phyloP scores from a whole-genome alignment of 129 eudicot species.

The Artemisia argyi region DNA sequence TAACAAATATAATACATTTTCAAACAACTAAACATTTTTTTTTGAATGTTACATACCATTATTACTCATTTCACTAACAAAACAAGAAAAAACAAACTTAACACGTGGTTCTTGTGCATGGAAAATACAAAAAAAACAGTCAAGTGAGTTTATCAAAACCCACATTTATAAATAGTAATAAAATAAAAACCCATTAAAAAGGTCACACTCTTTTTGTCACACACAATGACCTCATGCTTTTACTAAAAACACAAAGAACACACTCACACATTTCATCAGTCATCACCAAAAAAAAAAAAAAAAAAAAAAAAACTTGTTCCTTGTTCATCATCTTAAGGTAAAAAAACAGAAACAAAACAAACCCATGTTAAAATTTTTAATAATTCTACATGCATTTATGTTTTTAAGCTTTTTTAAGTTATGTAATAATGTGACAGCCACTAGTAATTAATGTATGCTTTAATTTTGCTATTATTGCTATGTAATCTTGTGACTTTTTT shows the following conservation, averaged over 20 bases:
- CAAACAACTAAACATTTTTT: no score
- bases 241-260: slow-evolving; percentile 26
- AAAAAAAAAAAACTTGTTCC: no score
- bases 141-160: slow-evolving; percentile 30
- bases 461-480: slow-evolving; percentile 13
- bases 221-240: slow-evolving; percentile 21
- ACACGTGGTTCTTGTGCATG: slow-evolving; percentile 40
- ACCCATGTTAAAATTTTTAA: neutral
- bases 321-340: neutral
- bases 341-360: no score
- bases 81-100: neutral
- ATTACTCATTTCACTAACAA: neutral
- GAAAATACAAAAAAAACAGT: slow-evolving; percentile 11
- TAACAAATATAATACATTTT: no score
- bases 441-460: neutral
- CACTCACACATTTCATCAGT: neutral
- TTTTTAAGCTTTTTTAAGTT: neutral
- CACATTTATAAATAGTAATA: neutral
- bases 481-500: neutral
- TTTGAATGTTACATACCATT: no score
- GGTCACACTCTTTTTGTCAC: slow-evolving; percentile 48
- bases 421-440: neutral
- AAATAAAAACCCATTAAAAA: neutral
- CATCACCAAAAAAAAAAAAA: slow-evolving; percentile 13
- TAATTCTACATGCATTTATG: neutral